Evolutionary conservation across 495 filamentous ascomycete genomes (phyloP).

Genomic region (Tuber magnatum): DNA sequence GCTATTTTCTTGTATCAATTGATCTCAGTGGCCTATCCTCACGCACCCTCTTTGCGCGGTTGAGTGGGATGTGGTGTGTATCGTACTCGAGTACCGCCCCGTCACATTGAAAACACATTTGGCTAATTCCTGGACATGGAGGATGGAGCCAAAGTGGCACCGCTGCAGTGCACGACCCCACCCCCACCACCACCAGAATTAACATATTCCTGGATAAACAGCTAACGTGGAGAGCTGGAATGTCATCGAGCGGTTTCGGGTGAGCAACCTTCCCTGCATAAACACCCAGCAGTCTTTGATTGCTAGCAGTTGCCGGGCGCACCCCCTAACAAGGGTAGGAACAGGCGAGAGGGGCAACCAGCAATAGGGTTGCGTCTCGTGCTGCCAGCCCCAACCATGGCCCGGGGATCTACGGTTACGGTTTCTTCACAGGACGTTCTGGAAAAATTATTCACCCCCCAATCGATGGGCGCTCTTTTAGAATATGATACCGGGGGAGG

Average conservation of each 20-base stretch:
- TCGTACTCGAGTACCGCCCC: not conserved
- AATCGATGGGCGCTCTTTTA: not conserved
- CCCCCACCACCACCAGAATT: not conserved
- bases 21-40: not conserved
- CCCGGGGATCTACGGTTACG: not conserved
- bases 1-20: slow-evolving; percentile 1
- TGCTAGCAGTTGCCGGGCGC: not conserved
- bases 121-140: not conserved
- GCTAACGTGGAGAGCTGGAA: not conserved
- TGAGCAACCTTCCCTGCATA: not conserved
- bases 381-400: not conserved
- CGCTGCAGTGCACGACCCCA: not conserved
- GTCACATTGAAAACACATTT: not conserved
- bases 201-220: not conserved
- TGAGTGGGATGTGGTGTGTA: not conserved
- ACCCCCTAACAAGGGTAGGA: not conserved
- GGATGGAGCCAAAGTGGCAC: not conserved
- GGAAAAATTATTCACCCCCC: not conserved
- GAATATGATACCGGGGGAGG: not conserved
- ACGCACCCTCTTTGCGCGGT: not conserved
- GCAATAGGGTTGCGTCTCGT: not conserved
- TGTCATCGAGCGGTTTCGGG: not conserved
- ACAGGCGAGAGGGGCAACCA: not conserved
- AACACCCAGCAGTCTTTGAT: not conserved
- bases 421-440: not conserved